These are phyloP conservation scores for Candida anglica DNA, from an alignment of 805 yeast genomes.

Conservation along the genomic window DNA sequence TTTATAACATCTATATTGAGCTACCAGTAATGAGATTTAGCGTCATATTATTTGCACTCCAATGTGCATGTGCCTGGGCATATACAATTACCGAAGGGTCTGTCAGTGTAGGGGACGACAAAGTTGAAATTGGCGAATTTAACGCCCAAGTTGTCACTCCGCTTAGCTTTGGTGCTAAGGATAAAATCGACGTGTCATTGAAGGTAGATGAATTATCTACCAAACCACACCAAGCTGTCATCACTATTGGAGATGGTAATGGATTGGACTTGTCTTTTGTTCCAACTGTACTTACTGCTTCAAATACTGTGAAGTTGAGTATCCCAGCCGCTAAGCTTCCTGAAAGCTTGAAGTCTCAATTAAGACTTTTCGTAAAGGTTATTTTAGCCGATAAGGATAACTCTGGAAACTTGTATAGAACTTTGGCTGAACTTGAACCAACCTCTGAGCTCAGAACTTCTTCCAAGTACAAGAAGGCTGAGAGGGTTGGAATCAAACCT, in stretches of 20 bases:
- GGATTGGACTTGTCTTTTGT: conserved; percentile 30
- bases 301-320: conserved; percentile 16
- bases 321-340: conserved; percentile 29
- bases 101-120: conserved; percentile 20
- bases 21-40: conserved; percentile 46
- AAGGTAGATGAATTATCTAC: conserved; percentile 13
- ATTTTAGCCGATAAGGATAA: conserved; percentile 24
- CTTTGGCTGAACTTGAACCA: conserved; percentile 30
- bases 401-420: conserved; percentile 17
- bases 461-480: conserved; percentile 17
- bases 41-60: conserved; percentile 2
- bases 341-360: conserved; percentile 30
- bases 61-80: conserved; percentile 17
- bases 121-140: conserved; percentile 25
- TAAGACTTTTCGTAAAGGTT: conserved; percentile 24
- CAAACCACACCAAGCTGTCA: conserved; percentile 33
- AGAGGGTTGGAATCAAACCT: conserved; percentile 45
- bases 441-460: conserved; percentile 19
- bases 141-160: conserved; percentile 26
- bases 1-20: no score
- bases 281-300: conserved; percentile 20
- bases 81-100: conserved; percentile 26
- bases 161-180: conserved; percentile 28
- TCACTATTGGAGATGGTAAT: conserved; percentile 22
- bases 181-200: conserved; percentile 25